Percentiles rank a stretch among this genome's conserved stretches.
phyloP scores from a whole-genome alignment of 2,329 filamentous ascomycete species.

The Biscogniauxia sp. region DNA sequence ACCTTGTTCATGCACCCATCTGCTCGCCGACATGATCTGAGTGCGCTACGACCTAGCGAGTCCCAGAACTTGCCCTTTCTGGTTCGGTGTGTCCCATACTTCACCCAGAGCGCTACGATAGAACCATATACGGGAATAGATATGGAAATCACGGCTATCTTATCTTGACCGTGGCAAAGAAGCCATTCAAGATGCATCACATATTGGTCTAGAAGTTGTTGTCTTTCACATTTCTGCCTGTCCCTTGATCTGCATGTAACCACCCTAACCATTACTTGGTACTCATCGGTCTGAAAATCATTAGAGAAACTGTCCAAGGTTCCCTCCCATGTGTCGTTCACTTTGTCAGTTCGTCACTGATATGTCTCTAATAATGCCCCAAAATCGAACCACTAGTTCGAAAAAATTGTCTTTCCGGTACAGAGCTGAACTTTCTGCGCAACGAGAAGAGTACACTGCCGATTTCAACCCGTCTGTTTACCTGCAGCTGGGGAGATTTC shows the following conservation, averaged over 20 bases:
- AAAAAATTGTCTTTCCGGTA: too few relatives aligned
- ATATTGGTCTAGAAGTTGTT: neutral
- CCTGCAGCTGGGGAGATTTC: too few relatives aligned
- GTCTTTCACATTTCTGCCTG: neutral
- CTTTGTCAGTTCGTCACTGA: neutral
- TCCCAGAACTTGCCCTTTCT: constrained; percentile 6
- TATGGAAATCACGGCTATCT: neutral
- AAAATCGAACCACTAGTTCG: too few relatives aligned
- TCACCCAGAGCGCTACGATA: constrained; percentile 30
- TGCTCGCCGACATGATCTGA: neutral
- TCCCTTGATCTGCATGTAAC: too few relatives aligned
- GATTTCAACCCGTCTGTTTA: too few relatives aligned
- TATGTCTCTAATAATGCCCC: too few relatives aligned
- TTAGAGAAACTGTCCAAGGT: neutral
- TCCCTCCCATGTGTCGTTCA: neutral
- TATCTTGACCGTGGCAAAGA: constrained; percentile 2
- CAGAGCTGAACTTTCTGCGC: too few relatives aligned
- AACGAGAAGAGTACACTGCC: too few relatives aligned
- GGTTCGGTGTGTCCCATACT: constrained; percentile 34
- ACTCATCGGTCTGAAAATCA: neutral
- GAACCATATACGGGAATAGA: constrained; percentile 25
- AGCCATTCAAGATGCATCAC: constrained; percentile 23
- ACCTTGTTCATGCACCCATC: neutral
- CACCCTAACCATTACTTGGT: too few relatives aligned
- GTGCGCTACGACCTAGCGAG: neutral